Evolutionary conservation across 768 basidiomycete genomes (phyloP), one percentile per base, ranked within the genome.

Genomic region (Pholiota microspora): DNA sequence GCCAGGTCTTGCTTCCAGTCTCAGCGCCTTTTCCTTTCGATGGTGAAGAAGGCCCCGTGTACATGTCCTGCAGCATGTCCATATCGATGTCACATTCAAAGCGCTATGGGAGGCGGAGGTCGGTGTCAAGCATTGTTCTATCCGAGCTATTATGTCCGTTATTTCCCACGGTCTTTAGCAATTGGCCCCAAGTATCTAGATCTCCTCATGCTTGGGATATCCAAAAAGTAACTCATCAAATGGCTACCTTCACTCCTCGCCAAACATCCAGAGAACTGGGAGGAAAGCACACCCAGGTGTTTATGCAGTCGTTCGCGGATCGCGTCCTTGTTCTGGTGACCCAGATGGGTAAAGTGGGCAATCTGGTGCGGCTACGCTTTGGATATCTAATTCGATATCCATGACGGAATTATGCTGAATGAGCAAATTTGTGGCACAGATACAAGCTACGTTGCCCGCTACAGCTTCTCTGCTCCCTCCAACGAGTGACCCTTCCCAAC

Each of bases 331-430:
- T 97, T n/a, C 76, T 97, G 21, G 78, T 98, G 50, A 94, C 93
- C 1, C 95, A 98, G 69, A 67, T 92, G 57, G 90, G 91, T 34
- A 95, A 94, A 81, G 87, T 96, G 10, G 95, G 95, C 53, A 85
- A 79, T 65, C 67, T 98, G 73, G 94, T 96, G 66, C 68, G 72
- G 62, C 45, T 44, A 8, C 31, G 38, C 31, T 35, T 27, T 46
- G 21, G 45, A 52, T 53, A 45, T 48, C 28, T 38, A 5, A 13
- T 32, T 42, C 49, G 12, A 16, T 50, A 35, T 34, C 21, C 12
- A 28, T 49, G 28, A 35, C 9, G 18, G 45, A 47, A 13, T 50
- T 29, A 46, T 35, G 16, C 21, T 40, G 25, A 16, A 50, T 38
- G 23, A 25, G 23, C 35, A 15, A n/a, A 23, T 35, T 67, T 54